Evolutionary conservation across 192 early-diverging fungal species (phyloP), one percentile per base, ranked within the genome.

Genomic region (Chytriomyces confervae): DNA sequence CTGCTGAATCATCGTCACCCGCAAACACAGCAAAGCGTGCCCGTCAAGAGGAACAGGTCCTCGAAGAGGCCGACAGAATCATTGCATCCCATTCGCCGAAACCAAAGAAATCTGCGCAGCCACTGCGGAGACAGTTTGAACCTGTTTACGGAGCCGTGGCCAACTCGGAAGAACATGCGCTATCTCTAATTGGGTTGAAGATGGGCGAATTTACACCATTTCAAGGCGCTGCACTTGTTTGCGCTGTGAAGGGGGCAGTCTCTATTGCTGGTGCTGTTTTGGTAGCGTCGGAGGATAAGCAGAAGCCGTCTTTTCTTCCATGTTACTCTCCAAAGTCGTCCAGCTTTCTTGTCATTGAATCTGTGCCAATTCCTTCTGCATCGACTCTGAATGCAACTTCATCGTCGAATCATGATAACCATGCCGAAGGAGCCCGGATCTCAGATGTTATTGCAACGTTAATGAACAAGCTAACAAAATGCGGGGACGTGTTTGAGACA

Each of bases 211-310:
- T 13, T 20, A 7, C 85, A 20, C 72, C 69, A 50, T 85, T 87
- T 61, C 81, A 83, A 10, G 86, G 86, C 6, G 44, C 80, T 7
- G 84, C 80, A 8, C 61, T 75, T 27, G 36, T 85, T 27, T 74
- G 69, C 43, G 62, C 72, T 7, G 46, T 87, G 18, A 23, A 24
- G 18, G 86, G 86, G 7, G 60, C 61, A 7, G 29, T 83, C 7
- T n/a, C 70, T 6, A 57, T 87, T 7, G 61, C 66, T 29, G 83
- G 80, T n/a, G 74, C 62, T 50, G 47, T 61, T 50, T 73, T 53
- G 7, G 18, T 13, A 36, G 49, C 27, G 9, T 49, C 23, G 16
- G 16, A 10, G 48, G 50, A 29, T 16, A 18, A 46, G 43, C 16
- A 27, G 23, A 23, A 47, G 23, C 36, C 13, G 29, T 70, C 78